Evolutionary conservation across 306 rosid genomes (phyloP), one percentile per base, ranked within the genome.

Genomic region (Vigna unguiculata): DNA sequence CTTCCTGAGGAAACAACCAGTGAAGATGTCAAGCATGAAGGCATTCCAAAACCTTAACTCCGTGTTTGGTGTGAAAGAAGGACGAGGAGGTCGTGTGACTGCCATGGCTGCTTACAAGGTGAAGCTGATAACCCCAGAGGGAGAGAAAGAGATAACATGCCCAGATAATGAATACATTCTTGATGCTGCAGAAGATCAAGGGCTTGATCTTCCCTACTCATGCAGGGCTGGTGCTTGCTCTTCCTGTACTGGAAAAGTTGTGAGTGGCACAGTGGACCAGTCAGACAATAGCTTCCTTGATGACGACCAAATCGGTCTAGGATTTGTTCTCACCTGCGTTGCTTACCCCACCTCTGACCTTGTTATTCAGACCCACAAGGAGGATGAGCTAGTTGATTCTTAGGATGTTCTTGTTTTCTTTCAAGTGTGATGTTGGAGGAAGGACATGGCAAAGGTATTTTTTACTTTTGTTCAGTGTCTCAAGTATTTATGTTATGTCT

Each of bases 211-310:
- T 36, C 99, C 97, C 0, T 95, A 90, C 83, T 95, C 99, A 0
- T 95, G 97, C 86, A 81, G 97, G 46, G 99, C 99, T 8, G 97
- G 99, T 3, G 80, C 99, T 17, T 95, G 99, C 86, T 95, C 99
- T 58, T 80, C 97, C 0, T 95, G 97, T 21, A 92, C 89, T 9
- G 99, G 92, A 2, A 90, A 80, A 67, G 75, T 95, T 24, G 75
- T 63, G 1, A 0, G 0, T 2, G 99, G 97, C 7, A 0, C 0
- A 0, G 45, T 92, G 20, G 98, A 96, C 13, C 97, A 96, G 75
- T 83, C 91, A 0, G 97, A 96, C 64, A 83, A 83, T 4, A 89
- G 88, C 84, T 96, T 82, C 86, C 93, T 96, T 47, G 97, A 96
- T 14, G 98, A 95, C 38, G 98, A 92, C 0, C 97, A 95, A 77